A percentile compares a stretch with the other conserved stretches of the same genome.
Evolutionary conservation across 169 alveolate genomes (phyloP).

Genomic region (Plasmodium berghei): DNA sequence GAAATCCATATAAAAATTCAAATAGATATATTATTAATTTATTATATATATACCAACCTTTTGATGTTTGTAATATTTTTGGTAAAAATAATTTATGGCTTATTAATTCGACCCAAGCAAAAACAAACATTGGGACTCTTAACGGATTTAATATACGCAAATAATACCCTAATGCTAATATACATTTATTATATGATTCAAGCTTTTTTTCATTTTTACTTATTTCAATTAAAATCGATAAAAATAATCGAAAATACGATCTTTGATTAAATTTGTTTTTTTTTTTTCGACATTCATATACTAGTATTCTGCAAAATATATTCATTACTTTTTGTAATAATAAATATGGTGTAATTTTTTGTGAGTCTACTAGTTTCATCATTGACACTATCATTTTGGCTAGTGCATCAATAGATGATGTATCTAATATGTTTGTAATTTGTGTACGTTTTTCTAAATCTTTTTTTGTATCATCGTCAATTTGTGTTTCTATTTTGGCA

Average conservation of each 20-base stretch:
- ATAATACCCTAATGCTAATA: constrained; percentile 83
- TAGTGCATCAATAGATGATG: constrained; percentile 82
- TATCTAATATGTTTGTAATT: constrained; percentile 61
- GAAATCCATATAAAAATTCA: constrained; percentile 75
- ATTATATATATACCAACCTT: constrained; percentile 85
- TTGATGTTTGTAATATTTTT: constrained; percentile 83
- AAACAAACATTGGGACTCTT: constrained; percentile 96
- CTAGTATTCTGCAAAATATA: constrained; percentile 83
- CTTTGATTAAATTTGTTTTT: constrained; percentile 79
- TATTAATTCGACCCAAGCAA: constrained; percentile 96
- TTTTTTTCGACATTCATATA: constrained; percentile 79
- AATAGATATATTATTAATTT: constrained; percentile 80
- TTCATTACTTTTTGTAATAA: constrained; percentile 89
- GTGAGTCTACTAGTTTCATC: constrained; percentile 89
- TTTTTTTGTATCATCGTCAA: constrained; percentile 1
- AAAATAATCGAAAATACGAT: constrained; percentile 83
- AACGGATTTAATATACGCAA: constrained; percentile 88
- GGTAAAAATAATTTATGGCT: constrained; percentile 94
- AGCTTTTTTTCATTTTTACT: constrained; percentile 81
- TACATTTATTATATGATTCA: constrained; percentile 81
- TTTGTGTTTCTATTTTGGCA: constrained; percentile 13
- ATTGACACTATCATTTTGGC: constrained; percentile 90
- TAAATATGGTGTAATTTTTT: constrained; percentile 89
- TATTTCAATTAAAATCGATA: constrained; percentile 82
- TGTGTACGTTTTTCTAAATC: not conserved